phyloP scores from a whole-genome alignment of 768 basidiomycete species.

The Leccinum olivaceopallidum region DNA sequence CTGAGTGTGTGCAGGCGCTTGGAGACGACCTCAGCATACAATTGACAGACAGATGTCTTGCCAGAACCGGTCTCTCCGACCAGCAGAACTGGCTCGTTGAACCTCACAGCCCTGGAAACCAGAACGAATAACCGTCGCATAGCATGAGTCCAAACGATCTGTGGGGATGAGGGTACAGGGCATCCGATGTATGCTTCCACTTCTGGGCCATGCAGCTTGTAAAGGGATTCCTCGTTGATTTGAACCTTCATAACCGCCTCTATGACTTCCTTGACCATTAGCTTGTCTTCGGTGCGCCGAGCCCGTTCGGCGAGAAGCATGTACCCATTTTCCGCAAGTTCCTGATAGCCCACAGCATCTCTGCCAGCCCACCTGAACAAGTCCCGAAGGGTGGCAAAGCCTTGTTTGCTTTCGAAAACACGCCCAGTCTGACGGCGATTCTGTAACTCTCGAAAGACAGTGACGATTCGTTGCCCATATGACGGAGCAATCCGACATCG shows the following conservation, averaged over 20 bases:
- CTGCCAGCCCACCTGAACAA: slow-evolving; percentile 96
- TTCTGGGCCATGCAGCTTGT: slow-evolving; percentile 53
- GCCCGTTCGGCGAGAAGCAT: slow-evolving; percentile 96
- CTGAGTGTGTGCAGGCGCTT: slow-evolving; percentile 75
- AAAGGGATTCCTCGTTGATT: slow-evolving; percentile 73
- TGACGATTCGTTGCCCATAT: slow-evolving; percentile 87
- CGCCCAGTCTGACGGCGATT: slow-evolving; percentile 87
- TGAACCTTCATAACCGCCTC: slow-evolving; percentile 86
- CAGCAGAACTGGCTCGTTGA: slow-evolving; percentile 91
- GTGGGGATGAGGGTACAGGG: slow-evolving; percentile 42
- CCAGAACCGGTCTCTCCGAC: slow-evolving; percentile 98
- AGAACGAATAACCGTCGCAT: slow-evolving; percentile 90
- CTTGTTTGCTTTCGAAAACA: slow-evolving; percentile 96
- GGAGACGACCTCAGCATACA: slow-evolving; percentile 68
- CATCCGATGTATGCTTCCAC: slow-evolving; percentile 54
- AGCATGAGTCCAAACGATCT: slow-evolving; percentile 89
- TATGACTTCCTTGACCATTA: slow-evolving; percentile 89
- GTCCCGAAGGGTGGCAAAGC: slow-evolving; percentile 95
- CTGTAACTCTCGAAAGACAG: slow-evolving; percentile 90
- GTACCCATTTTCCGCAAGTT: slow-evolving; percentile 94
- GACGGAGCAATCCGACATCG: slow-evolving; percentile 92
- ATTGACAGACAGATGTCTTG: slow-evolving; percentile 95
- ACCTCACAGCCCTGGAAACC: slow-evolving; percentile 79
- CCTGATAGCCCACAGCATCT: slow-evolving; percentile 86
- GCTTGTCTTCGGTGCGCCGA: slow-evolving; percentile 81